Evolutionary conservation across 1,284 basidiomycete species (phyloP).

Genomic region (Xanthoconium separans): DNA sequence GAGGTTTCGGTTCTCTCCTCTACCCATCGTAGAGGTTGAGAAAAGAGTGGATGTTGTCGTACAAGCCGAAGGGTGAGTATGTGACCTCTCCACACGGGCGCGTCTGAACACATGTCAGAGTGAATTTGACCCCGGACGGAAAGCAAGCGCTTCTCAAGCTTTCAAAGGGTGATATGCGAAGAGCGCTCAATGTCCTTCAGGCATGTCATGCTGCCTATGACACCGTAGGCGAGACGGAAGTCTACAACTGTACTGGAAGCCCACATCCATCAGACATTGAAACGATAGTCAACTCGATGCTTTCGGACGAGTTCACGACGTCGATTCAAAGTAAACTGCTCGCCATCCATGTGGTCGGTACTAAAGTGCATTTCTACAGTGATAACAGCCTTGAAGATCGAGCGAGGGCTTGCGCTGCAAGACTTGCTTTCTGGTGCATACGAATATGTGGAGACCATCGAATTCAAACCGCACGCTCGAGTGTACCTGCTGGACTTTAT

Average conservation of each 20-base stretch:
- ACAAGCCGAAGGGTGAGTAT: constrained; percentile 77
- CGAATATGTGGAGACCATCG: constrained; percentile 86
- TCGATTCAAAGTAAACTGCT: constrained; percentile 75
- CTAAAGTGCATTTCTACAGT: constrained; percentile 46
- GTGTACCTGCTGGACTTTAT: constrained; percentile 91
- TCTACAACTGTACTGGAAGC: constrained; percentile 96
- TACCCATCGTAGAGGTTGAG: constrained; percentile 86
- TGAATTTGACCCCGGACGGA: constrained; percentile 85
- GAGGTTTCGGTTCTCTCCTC: constrained; percentile 94
- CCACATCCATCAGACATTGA: constrained; percentile 95
- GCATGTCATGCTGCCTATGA: constrained; percentile 98
- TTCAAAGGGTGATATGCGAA: constrained; percentile 95
- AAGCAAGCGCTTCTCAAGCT: constrained; percentile 89
- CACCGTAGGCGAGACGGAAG: constrained; percentile 81
- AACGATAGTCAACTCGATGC: constrained; percentile 92
- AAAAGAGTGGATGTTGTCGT: constrained; percentile 80
- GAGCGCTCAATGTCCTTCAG: constrained; percentile 95
- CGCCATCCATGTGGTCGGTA: background rate
- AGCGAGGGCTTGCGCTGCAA: constrained; percentile 92
- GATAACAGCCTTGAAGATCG: constrained; percentile 84
- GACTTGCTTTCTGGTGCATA: constrained; percentile 94
- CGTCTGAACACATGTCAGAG: constrained; percentile 46
- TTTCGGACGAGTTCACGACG: constrained; percentile 94
- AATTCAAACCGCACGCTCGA: constrained; percentile 82
- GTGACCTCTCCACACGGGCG: background rate